Conservation (phyloP, 1,284 basidiomycete species). For the Gastroboletus turbinatus region DNA sequence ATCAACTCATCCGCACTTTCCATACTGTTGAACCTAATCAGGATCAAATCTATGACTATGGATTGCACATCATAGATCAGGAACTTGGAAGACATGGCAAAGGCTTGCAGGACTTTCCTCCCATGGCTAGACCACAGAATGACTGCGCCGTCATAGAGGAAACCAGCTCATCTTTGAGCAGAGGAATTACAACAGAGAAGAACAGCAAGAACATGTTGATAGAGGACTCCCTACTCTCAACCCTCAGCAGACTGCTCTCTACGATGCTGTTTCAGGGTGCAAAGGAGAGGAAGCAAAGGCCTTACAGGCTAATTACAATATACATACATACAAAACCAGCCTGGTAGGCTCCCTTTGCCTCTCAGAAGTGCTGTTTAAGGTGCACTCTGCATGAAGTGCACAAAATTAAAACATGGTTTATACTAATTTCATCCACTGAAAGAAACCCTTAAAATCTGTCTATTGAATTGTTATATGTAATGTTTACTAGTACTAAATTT, state of each 20-base stretch:
- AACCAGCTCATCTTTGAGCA: conserved; percentile 44
- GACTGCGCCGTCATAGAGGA: conserved; percentile 29
- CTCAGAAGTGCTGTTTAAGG: too few species aligned
- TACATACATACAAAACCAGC: too few species aligned
- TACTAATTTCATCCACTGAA: too few species aligned
- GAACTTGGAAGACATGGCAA: conserved; percentile 5
- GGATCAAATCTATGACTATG: background rate
- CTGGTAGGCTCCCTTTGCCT: too few species aligned
- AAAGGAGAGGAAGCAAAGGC: too few species aligned
- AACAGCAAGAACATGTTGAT: conserved; percentile 15
- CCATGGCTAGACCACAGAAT: conserved; percentile 30
- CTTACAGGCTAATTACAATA: too few species aligned
- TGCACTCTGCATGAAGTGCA: too few species aligned
- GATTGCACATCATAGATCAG: background rate
- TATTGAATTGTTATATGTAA: too few species aligned
- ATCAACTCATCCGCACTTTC: conserved; percentile 1
- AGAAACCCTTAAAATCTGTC: too few species aligned
- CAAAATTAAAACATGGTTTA: too few species aligned
- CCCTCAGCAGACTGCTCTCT: conserved; percentile 10
- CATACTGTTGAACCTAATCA: background rate
- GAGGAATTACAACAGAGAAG: background rate
- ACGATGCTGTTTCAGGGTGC: conserved; percentile 13
- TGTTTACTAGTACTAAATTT: too few species aligned
- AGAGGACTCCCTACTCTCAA: conserved; percentile 6
- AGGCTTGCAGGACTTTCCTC: conserved; percentile 26